Conservation (phyloP, 345 rosid species). For the Moringa oleifera region DNA sequence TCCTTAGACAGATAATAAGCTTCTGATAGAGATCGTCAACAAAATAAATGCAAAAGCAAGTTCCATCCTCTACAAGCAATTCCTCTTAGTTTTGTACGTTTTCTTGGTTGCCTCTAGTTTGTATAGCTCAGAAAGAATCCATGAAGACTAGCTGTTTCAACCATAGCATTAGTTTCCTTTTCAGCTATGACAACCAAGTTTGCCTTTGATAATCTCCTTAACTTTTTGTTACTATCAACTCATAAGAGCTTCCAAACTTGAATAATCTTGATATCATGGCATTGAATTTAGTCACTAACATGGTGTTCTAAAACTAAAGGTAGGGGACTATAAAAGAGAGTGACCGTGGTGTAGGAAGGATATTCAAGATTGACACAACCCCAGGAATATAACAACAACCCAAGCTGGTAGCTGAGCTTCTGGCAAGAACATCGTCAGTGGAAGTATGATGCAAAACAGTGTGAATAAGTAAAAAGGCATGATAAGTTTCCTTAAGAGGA, state of each 20-base stretch:
- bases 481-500: slow-evolving; percentile 77
- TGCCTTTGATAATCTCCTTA: slow-evolving; percentile 86
- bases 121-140: slow-evolving; percentile 56
- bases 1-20: slow-evolving; percentile 83
- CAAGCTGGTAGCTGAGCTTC: slow-evolving; percentile 88
- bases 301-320: slow-evolving; percentile 88
- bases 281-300: slow-evolving; percentile 96
- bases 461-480: slow-evolving; percentile 92
- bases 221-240: slow-evolving; percentile 92
- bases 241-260: slow-evolving; percentile 74
- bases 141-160: slow-evolving; percentile 26
- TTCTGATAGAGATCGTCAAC: slow-evolving; percentile 59
- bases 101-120: slow-evolving; percentile 49
- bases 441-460: slow-evolving; percentile 89
- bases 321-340: slow-evolving; percentile 88
- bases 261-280: too few relatives aligned
- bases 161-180: slow-evolving; percentile 43
- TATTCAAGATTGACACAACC: slow-evolving; percentile 72
- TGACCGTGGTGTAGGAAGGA: slow-evolving; percentile 78
- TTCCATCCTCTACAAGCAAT: slow-evolving; percentile 66
- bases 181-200: slow-evolving; percentile 68
- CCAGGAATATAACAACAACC: slow-evolving; percentile 93
- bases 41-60: slow-evolving; percentile 64
- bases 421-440: slow-evolving; percentile 81
- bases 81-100: slow-evolving; percentile 36